These are phyloP conservation scores for Climacium dendroides DNA, from an alignment of 225 moss, liverwort and hornwort genomes.

Conservation along the genomic window DNA sequence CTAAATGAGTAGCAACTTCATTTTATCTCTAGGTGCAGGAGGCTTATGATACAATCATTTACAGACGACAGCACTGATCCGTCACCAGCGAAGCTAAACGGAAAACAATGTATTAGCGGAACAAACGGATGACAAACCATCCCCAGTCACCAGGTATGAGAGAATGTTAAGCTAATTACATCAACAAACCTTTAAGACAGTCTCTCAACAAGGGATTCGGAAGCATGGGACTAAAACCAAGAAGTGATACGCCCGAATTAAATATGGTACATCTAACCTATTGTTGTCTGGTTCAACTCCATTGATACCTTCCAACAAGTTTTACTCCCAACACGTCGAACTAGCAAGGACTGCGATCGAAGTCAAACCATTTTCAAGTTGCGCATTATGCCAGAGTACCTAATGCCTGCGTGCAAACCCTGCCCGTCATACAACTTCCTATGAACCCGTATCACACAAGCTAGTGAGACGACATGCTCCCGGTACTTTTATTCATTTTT, in stretches of 20 bases:
- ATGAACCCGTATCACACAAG: slow-evolving; percentile 16
- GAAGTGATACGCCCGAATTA: slow-evolving; percentile 9
- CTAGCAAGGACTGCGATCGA: not conserved
- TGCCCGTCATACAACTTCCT: not conserved
- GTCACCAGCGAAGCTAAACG: not conserved
- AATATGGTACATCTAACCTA: slow-evolving; percentile 4
- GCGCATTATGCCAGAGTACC: not conserved
- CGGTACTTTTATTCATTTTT: not conserved
- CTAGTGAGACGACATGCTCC: slow-evolving; percentile 15
- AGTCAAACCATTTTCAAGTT: not conserved
- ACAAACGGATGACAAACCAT: not conserved
- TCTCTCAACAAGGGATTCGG: not conserved
- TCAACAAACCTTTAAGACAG: not conserved
- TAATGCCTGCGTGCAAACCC: not conserved
- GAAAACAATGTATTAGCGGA: not conserved
- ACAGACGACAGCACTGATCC: not conserved
- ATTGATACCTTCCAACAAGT: not conserved
- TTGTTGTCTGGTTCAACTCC: not conserved
- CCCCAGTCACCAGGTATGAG: not conserved
- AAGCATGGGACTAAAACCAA: slow-evolving; percentile 10
- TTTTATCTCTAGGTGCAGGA: not conserved
- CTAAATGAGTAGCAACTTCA: not conserved
- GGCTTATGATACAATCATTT: not conserved
- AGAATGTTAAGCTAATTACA: not conserved
- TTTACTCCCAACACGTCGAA: not conserved